Evolutionary conservation across 768 basidiomycete species (phyloP).

Genomic region (Coprinopsis sp.): DNA sequence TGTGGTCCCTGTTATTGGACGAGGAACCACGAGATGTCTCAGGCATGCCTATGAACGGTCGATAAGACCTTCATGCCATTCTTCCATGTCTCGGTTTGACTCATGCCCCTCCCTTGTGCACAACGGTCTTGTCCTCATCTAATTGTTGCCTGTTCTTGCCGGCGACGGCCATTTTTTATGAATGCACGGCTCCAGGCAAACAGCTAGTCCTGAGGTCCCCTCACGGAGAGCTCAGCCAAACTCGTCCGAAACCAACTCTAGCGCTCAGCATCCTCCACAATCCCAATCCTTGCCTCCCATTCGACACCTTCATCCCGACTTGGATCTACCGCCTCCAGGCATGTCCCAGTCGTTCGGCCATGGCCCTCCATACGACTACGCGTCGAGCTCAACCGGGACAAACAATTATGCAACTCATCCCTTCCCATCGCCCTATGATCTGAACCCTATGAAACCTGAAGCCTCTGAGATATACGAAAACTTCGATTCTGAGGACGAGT

Average conservation of each 20-base stretch:
- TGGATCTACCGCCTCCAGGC: no score
- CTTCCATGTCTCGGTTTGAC: slow-evolving; percentile 25
- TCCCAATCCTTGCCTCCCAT: slow-evolving; percentile 62
- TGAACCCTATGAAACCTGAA: slow-evolving; percentile 21
- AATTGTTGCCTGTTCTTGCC: slow-evolving; percentile 21
- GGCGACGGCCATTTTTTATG: slow-evolving; percentile 18
- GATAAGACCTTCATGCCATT: slow-evolving; percentile 29
- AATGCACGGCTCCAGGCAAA: slow-evolving; percentile 5
- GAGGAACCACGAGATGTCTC: slow-evolving; percentile 25
- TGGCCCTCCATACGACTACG: no score
- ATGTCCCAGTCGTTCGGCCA: no score
- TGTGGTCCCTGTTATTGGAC: slow-evolving; percentile 33
- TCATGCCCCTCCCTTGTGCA: slow-evolving; percentile 16
- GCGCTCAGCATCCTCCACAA: slow-evolving; percentile 20
- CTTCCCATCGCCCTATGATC: slow-evolving; percentile 1
- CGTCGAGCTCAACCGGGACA: no score
- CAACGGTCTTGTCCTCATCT: slow-evolving; percentile 18
- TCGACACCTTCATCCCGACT: no score
- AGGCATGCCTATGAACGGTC: slow-evolving; percentile 20
- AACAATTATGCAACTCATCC: slow-evolving; percentile 12
- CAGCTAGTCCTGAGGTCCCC: slow-evolving; percentile 2
- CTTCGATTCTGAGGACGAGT: slow-evolving; percentile 58
- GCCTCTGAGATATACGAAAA: slow-evolving; percentile 27
- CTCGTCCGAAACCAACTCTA: slow-evolving; percentile 16
- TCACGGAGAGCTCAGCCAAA: slow-evolving; percentile 19